A percentile compares a stretch with the other conserved stretches of the same genome.
phyloP scores from a whole-genome alignment of 164 flowering plant genomes.

The Kingdonia uniflora region DNA sequence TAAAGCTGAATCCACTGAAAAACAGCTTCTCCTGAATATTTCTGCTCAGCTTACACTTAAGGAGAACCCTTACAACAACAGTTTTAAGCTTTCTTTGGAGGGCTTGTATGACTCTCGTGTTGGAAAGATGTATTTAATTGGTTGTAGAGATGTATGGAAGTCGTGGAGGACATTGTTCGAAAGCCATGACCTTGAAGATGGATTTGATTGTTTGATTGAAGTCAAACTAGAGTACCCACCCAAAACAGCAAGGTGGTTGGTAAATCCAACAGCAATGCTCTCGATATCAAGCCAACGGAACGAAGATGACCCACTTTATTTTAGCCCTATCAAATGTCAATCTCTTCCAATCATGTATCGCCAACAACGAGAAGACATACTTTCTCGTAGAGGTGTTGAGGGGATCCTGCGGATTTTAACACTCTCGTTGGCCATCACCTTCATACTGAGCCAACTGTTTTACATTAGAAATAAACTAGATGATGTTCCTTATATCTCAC shows the following conservation, averaged over 20 bases:
- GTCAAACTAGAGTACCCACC: constrained; percentile 76
- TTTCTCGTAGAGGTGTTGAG: constrained; percentile 62
- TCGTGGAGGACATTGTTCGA: constrained; percentile 44
- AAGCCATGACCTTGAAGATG: constrained; percentile 64
- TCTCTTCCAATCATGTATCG: constrained; percentile 66
- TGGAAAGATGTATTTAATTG: constrained; percentile 79
- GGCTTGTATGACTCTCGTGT: constrained; percentile 65
- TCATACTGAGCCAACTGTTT: constrained; percentile 55
- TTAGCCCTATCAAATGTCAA: constrained; percentile 37
- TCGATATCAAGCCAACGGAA: constrained; percentile 64
- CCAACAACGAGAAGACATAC: constrained; percentile 59
- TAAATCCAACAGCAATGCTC: constrained; percentile 57
- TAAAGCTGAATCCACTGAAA: constrained; percentile 47
- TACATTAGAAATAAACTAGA: constrained; percentile 44
- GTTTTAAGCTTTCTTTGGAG: constrained; percentile 54
- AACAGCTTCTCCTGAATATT: constrained; percentile 72
- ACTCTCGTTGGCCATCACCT: constrained; percentile 55
- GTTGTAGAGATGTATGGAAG: constrained; percentile 82
- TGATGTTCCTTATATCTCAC: constrained; percentile 58
- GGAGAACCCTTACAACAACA: constrained; percentile 30
- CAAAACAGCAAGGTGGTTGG: constrained; percentile 56
- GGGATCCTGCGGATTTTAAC: constrained; percentile 64
- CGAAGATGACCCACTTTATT: constrained; percentile 70
- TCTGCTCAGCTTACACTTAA: constrained; percentile 55
- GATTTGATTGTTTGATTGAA: constrained; percentile 74